A percentile compares a stretch with the other conserved stretches of the same genome.
phyloP scores from a whole-genome alignment of 2,329 filamentous ascomycete genomes.

The Claviceps spartinae region DNA sequence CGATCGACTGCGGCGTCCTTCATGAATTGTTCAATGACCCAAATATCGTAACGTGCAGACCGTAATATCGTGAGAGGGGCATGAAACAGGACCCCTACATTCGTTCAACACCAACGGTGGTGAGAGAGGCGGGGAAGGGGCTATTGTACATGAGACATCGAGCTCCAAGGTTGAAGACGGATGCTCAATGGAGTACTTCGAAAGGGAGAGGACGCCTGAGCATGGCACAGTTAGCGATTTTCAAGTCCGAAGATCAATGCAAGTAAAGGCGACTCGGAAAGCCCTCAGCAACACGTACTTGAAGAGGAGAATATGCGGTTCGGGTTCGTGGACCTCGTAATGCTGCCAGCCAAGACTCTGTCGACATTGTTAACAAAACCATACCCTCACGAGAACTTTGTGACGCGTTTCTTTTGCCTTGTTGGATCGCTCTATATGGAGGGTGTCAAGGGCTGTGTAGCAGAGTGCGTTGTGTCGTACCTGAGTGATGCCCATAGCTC shows the following conservation, averaged over 20 bases:
- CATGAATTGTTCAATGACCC: constrained; percentile 4
- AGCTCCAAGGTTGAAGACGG: constrained; percentile 1
- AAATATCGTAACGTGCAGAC: constrained; percentile 9
- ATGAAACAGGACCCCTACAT: constrained; percentile 10
- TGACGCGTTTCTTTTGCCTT: not conserved
- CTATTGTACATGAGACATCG: constrained; percentile 12
- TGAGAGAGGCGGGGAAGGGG: constrained; percentile 4
- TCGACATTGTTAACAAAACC: not conserved
- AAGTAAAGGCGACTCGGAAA: not conserved
- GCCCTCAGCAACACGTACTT: constrained; percentile 46
- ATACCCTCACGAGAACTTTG: not conserved
- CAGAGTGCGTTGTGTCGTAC: constrained; percentile 33
- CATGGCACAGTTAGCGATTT: not conserved
- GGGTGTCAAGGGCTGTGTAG: not conserved
- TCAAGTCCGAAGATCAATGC: not conserved
- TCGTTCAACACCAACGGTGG: constrained; percentile 7
- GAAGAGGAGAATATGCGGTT: constrained; percentile 96
- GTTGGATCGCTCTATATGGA: not conserved
- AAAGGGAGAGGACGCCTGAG: constrained; percentile 71
- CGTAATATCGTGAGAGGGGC: constrained; percentile 10
- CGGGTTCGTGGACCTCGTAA: constrained; percentile 97
- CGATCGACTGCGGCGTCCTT: constrained; percentile 1
- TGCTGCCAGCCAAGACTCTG: constrained; percentile 98
- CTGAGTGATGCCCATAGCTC: constrained; percentile 92
- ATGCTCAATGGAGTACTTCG: constrained; percentile 48